A percentile compares a stretch with the other conserved stretches of the same genome.
Evolutionary conservation across 2,329 filamentous ascomycete genomes (phyloP).

Genomic region (Penicillium hesseltinei): DNA sequence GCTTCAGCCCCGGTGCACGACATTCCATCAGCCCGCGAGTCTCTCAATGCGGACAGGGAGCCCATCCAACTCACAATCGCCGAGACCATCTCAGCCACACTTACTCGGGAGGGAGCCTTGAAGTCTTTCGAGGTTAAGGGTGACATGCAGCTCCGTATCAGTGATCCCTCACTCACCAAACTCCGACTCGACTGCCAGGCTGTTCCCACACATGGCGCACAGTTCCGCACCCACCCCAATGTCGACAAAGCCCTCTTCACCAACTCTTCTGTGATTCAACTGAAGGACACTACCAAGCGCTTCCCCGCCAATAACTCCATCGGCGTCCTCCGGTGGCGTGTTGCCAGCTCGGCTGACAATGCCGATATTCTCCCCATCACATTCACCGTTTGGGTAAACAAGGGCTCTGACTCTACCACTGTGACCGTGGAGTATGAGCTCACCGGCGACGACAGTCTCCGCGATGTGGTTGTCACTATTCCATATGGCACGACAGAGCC

Average conservation of each 20-base stretch:
- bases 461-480: conserved; percentile 82
- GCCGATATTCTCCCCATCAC: conserved; percentile 81
- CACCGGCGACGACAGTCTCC: conserved; percentile 72
- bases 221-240: conserved; percentile 95
- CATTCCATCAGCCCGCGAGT: conserved; percentile 55
- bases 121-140: conserved; percentile 87
- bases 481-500: conserved; percentile 85
- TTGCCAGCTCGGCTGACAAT: conserved; percentile 75
- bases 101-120: conserved; percentile 82
- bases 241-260: conserved; percentile 89
- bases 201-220: conserved; percentile 74
- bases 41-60: conserved; percentile 72
- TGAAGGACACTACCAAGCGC: conserved; percentile 80
- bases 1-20: conserved; percentile 53
- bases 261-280: conserved; percentile 77
- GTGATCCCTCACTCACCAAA: conserved; percentile 84
- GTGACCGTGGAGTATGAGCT: conserved; percentile 96
- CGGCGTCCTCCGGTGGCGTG: conserved; percentile 86
- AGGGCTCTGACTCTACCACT: conserved; percentile 76
- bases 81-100: conserved; percentile 84
- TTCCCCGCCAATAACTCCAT: conserved; percentile 95
- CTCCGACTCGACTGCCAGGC: conserved; percentile 80
- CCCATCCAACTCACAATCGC: conserved; percentile 84
- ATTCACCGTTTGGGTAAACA: conserved; percentile 97
- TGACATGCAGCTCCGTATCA: conserved; percentile 86